Base-by-base conservation (phyloP, 2,329 filamentous ascomycete species). In the Elsinoe australis region DNA sequence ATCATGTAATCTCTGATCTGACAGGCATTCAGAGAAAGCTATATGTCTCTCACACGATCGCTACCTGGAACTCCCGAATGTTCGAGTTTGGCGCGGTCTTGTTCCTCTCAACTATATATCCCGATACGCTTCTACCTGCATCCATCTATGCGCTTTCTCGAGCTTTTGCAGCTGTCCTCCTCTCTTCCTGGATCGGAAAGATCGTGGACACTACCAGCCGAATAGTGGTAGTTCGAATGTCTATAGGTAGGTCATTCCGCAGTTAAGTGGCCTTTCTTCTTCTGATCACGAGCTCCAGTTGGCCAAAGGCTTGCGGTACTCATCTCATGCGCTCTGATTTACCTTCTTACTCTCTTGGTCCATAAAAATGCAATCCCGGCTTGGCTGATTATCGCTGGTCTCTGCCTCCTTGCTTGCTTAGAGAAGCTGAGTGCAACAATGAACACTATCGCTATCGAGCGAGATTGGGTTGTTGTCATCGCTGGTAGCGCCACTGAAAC, bases 121-220 rank as follows among this genome's bases (percentile, higher is more conserved):
- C 70, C 0, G 56, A 69, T 0, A 85, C 81, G 0, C 66, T 87
- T 17, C 69, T 83, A 17, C 82, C 78, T 28, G 72, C 81, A 49
- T 85, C 82, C 0, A 65, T 82, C n/a, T 87, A 87, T 57, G 83
- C 83, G 0, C 64, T 87, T 5, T 67, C 73, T 4, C 75, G 83
- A 17, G 72, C 76, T 4, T 64, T 70, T 0, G 69, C 78, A 0
- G 80, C 79, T 0, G 73, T 82, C 3, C 21, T 79, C 0, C 65
- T 85, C 5, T 75, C 80, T 0, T 74, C 77, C 9, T 67, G 67
- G 36, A 61, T 87, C 4, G 83, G 83, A 1, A 57, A 59, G 1
- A 70, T 70, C 31, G 75, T 87, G 29, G 83, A 87, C 59, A 62
- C 53, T 0, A 69, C 67, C 4, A 56, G 67, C 26, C 61, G 70